phyloP scores from a whole-genome alignment of 106 monocot genomes.

The Agapanthus africanus region DNA sequence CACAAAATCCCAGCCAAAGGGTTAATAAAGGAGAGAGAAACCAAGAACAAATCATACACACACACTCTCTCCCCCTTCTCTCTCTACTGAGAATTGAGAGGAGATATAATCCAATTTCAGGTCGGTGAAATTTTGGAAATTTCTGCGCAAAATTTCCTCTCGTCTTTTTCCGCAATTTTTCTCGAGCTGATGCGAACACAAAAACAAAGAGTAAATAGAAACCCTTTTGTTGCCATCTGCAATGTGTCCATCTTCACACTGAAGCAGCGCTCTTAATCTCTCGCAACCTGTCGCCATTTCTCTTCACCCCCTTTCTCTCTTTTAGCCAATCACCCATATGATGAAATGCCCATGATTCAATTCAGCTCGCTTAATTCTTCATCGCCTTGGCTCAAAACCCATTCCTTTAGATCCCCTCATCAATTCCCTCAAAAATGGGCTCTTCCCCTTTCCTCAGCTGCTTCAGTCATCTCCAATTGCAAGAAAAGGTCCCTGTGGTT shows the following conservation, averaged over 20 bases:
- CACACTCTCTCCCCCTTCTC: too few relatives aligned
- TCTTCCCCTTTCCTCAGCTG: conserved; percentile 5
- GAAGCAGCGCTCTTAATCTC: not conserved
- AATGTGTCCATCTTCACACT: conserved; percentile 12
- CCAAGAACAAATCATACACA: too few relatives aligned
- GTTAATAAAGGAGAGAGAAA: too few relatives aligned
- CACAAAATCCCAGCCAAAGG: too few relatives aligned
- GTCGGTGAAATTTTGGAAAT: too few relatives aligned
- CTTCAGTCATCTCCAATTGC: conserved; percentile 21
- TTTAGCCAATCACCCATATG: conserved; percentile 5
- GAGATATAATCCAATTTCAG: too few relatives aligned
- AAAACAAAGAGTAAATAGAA: too few relatives aligned
- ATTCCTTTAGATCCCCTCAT: not conserved
- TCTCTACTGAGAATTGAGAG: too few relatives aligned
- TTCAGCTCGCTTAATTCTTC: not conserved
- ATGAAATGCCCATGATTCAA: conserved; percentile 31
- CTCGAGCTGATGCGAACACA: too few relatives aligned
- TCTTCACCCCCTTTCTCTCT: not conserved
- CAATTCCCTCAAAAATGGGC: conserved; percentile 21
- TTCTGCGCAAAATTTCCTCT: too few relatives aligned
- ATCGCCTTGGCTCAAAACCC: conserved; percentile 4
- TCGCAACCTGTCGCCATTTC: conserved; percentile 8
- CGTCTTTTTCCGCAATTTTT: too few relatives aligned
- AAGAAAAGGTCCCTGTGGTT: conserved; percentile 23
- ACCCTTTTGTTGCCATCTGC: conserved; percentile 1